Base-by-base conservation (phyloP, 2,329 filamentous ascomycete genomes). In the Trichoderma harzianum region DNA sequence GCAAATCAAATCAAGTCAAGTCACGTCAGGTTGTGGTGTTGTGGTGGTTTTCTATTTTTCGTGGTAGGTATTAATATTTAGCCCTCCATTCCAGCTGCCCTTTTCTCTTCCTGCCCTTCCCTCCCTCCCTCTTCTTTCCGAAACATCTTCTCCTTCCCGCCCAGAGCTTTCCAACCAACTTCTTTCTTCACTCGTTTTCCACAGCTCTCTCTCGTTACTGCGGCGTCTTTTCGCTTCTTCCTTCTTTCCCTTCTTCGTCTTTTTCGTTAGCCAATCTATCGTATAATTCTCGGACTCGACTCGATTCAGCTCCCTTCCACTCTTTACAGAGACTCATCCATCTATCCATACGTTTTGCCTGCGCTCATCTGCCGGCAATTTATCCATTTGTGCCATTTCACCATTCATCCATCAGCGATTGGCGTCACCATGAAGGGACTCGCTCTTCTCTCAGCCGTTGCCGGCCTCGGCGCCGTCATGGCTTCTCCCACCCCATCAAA, bases 401-500 rank as follows among this genome's bases (percentile, higher is more conserved):
- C 28, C 30, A 32, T 34, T 60, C 57, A 74, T 63, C 75, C 70
- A 74, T 34, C 65, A 73, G 71, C 64, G 68, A 75, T 63, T 60
- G 47, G 36, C 76, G 73, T 76, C 78, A 85, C 68, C 72, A 89
- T 89, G 87, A 87, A 85, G 80, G 82, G 83, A 34, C 80, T 82
- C 73, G 76, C 82, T 76, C 74, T 89, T 72, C 78, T 85, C 66
- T 83, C 86, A 72, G 84, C 82, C 76, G 79, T 89, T 75, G 84
- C 85, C 75, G 83, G 84, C 76, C 77, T 84, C 73, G 79, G 78
- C 72, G 72, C 82, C 73, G 86, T 83, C 73, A 78, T 79, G 28
- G 86, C 86, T 69, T 82, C 81, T 12, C 87, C 88, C 64, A 88
- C 88, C 34, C 80, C 79, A 57, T 87, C 85, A 10, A 79, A 83